phyloP scores from a whole-genome alignment of 129 eudicot genomes.

The Chrysanthemum lavandulifolium region DNA sequence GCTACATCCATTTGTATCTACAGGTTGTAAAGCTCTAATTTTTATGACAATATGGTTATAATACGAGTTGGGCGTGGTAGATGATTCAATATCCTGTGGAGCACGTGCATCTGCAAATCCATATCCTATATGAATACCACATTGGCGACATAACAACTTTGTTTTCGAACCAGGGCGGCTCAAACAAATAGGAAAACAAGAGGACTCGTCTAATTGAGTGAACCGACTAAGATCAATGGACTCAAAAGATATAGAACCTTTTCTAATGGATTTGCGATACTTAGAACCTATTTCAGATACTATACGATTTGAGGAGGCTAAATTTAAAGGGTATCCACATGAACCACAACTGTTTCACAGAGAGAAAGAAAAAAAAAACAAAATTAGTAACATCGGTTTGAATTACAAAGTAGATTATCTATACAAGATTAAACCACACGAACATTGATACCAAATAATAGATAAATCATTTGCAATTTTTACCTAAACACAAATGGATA shows the following conservation, averaged over 20 bases:
- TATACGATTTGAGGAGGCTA: slow-evolving; percentile 57
- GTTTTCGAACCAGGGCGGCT: slow-evolving; percentile 52
- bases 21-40: slow-evolving; percentile 67
- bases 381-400: slow-evolving; percentile 9
- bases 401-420: background rate
- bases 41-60: slow-evolving; percentile 55
- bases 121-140: slow-evolving; percentile 62
- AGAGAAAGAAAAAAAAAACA: background rate
- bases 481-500: background rate
- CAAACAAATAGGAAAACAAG: slow-evolving; percentile 58
- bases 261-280: slow-evolving; percentile 59
- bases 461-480: background rate
- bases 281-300: slow-evolving; percentile 63
- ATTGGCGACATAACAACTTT: slow-evolving; percentile 69
- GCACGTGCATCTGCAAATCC: slow-evolving; percentile 50
- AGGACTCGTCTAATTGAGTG: slow-evolving; percentile 62
- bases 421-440: background rate
- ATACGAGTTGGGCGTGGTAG: slow-evolving; percentile 45
- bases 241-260: slow-evolving; percentile 63
- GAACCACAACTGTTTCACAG: slow-evolving; percentile 66
- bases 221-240: slow-evolving; percentile 76
- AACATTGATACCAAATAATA: background rate
- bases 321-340: slow-evolving; percentile 75
- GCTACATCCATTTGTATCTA: slow-evolving; percentile 38
- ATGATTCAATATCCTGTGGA: slow-evolving; percentile 49